Conservation (phyloP, 2,329 filamentous ascomycete species). For the Clonostachys solani region DNA sequence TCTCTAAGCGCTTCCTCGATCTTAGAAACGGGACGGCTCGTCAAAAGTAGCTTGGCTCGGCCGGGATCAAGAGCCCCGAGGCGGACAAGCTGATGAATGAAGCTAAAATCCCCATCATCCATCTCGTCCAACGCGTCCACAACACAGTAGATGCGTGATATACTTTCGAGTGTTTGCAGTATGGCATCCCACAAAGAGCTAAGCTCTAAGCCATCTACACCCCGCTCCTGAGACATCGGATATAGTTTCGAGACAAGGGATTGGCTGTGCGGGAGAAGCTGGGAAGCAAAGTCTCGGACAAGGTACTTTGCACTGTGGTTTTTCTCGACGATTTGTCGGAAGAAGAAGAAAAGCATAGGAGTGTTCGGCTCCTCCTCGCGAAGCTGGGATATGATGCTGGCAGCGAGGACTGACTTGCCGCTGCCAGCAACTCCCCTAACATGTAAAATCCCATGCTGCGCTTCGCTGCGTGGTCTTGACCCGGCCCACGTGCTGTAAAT, state of each 20-base stretch:
- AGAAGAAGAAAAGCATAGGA: background rate
- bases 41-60: background rate
- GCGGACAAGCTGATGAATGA: background rate
- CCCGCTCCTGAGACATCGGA: background rate
- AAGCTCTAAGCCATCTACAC: background rate
- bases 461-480: too few relatives aligned
- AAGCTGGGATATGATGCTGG: background rate
- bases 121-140: background rate
- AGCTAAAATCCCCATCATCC: background rate
- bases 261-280: background rate
- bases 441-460: background rate
- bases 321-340: background rate
- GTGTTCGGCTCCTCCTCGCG: background rate
- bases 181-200: background rate
- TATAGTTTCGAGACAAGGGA: background rate
- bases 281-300: background rate
- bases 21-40: background rate
- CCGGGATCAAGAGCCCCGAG: background rate
- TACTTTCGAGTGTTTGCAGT: background rate
- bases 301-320: background rate
- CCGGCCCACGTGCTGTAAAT: too few relatives aligned
- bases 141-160: background rate
- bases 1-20: background rate
- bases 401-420: background rate
- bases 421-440: background rate